Base-by-base conservation (phyloP, 371 early-diverging fungal species). In the Syncephalastrum monosporum region DNA sequence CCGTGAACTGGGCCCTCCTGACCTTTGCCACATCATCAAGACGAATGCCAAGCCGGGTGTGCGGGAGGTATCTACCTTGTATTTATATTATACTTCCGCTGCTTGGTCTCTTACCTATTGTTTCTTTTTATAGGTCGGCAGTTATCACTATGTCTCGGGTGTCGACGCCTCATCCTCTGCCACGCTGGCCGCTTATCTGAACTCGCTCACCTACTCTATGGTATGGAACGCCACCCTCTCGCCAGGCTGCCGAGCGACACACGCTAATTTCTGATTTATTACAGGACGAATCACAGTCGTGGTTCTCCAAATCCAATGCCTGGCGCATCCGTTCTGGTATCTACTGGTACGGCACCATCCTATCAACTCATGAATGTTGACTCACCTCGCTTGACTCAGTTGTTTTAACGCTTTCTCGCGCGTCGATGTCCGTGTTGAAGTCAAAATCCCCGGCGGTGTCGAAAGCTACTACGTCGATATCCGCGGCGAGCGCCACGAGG, bases 371-470 rank as follows among this genome's bases (percentile, higher is more conserved):
- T 53, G 38, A 6, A 4, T 13, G 21, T 17, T n/a, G 8, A 55
- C 27, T 24, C 52, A 43, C 17, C 44, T 42, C 12, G 25, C 14
- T 50, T 24, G 56, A 13, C 10, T 53, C 67, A 93, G 94, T 67
- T 92, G 95, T 63, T 98, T 90, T 77, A 96, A 98, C 71, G 95
- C 96, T 16, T 96, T 98, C 64, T 91, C 95, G 14, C 84, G 94
- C 19, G 91, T 95, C 6, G 98, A 98, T 81, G 87, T 98, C 19
- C 87, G 98, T 33, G 98, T 98, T n/a, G 94, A 96, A 69, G 95
- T 96, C 42, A 88, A 90, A 59, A 96, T 97, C 64, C 98, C 98
- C 1, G 98, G 98, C 53, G 96, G 98, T 48, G 98, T 98, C 3
- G 95, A 94, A 56, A 86, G 90, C 56, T 95, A 95, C 63, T 82